Evolutionary conservation across 2,329 filamentous ascomycete genomes (phyloP).

Genomic region (Phialophora macrospora): DNA sequence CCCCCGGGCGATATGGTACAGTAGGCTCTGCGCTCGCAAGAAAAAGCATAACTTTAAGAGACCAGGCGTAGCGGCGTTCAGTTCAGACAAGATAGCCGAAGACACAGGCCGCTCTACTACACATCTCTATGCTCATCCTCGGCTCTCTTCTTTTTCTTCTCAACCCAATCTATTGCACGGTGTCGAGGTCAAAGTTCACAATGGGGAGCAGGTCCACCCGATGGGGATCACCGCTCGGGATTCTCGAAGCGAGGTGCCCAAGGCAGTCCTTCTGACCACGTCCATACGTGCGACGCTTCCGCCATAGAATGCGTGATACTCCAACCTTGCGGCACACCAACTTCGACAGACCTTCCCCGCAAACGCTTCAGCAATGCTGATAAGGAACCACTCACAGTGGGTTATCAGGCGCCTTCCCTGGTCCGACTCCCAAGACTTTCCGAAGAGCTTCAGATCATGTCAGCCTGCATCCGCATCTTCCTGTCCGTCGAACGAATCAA

Average conservation of each 20-base stretch:
- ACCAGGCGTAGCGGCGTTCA: neutral
- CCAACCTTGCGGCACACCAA: neutral
- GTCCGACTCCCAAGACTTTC: slow-evolving; percentile 10
- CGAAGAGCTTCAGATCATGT: slow-evolving; percentile 21
- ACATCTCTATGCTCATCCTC: neutral
- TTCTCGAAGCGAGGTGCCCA: slow-evolving; percentile 20
- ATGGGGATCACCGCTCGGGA: slow-evolving; percentile 10
- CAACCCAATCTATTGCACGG: neutral
- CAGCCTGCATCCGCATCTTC: slow-evolving; percentile 28
- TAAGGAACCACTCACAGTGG: neutral
- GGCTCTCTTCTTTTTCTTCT: neutral
- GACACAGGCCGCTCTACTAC: neutral
- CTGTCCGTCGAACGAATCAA: neutral
- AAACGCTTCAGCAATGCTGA: neutral
- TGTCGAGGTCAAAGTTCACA: neutral
- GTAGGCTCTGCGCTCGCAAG: neutral
- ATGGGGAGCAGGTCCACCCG: neutral
- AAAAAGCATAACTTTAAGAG: neutral
- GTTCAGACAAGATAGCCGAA: neutral
- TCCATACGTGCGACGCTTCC: slow-evolving; percentile 2
- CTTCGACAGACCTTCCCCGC: slow-evolving; percentile 1
- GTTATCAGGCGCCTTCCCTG: neutral
- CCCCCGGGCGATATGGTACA: neutral
- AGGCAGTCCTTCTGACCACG: neutral
- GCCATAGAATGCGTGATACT: neutral